A percentile compares a stretch with the other conserved stretches of the same genome.
Evolutionary conservation across 306 rosid species (phyloP).

Genomic region (Quercus agrifolia): DNA sequence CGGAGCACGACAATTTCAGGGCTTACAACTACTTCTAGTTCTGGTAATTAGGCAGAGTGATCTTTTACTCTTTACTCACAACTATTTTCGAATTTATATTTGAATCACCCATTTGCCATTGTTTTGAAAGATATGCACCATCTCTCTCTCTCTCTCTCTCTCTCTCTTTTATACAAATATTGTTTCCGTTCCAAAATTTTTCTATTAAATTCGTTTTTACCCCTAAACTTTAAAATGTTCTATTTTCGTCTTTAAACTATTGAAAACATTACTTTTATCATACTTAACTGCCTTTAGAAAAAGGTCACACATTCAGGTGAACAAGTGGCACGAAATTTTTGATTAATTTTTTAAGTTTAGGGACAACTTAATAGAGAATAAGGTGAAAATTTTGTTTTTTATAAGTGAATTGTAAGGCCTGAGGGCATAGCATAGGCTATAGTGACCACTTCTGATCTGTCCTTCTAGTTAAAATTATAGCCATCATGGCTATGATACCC

Average conservation of each 20-base stretch:
- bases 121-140: neutral
- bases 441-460: neutral
- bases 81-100: neutral
- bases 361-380: neutral
- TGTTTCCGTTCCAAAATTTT: too few relatives aligned
- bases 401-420: too few relatives aligned
- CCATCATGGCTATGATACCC: neutral
- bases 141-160: neutral
- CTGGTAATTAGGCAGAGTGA: constrained; percentile 13
- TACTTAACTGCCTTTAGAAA: too few relatives aligned
- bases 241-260: too few relatives aligned
- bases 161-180: too few relatives aligned
- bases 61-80: neutral
- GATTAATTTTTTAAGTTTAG: too few relatives aligned
- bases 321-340: too few relatives aligned
- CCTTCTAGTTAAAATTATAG: neutral
- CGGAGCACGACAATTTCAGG: constrained; percentile 23
- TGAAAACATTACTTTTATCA: too few relatives aligned
- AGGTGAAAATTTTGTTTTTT: neutral
- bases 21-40: constrained; percentile 14
- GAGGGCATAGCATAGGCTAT: too few relatives aligned
- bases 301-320: too few relatives aligned
- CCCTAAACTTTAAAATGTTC: too few relatives aligned
- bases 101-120: neutral
- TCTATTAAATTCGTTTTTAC: too few relatives aligned